These are phyloP conservation scores for Aschersonia sp. DNA, from an alignment of 2,329 filamentous ascomycete genomes.

Conservation along the genomic window DNA sequence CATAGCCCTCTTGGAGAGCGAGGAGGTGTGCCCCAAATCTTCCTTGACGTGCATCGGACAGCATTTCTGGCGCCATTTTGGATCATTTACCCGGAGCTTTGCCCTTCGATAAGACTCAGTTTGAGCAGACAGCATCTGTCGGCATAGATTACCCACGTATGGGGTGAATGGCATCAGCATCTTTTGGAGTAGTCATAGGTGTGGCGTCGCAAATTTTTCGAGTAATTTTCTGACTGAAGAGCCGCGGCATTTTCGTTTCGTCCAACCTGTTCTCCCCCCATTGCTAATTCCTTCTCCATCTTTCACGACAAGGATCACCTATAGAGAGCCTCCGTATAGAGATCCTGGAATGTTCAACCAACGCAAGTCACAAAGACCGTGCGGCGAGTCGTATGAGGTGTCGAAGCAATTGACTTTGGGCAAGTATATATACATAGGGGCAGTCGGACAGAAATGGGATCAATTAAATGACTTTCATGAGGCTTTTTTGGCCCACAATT, in stretches of 20 bases:
- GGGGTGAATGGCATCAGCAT: constrained; percentile 1
- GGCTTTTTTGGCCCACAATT: too few species aligned
- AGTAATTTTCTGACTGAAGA: too few species aligned
- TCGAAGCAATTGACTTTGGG: too few species aligned
- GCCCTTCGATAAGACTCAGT: not conserved
- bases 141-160: not conserved
- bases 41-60: not conserved
- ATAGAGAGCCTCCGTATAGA: too few species aligned
- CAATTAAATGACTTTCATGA: too few species aligned
- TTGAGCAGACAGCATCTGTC: not conserved
- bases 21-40: not conserved
- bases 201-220: not conserved
- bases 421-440: too few species aligned
- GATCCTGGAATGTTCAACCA: too few species aligned
- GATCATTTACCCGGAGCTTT: not conserved
- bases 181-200: constrained; percentile 6
- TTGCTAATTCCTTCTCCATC: too few species aligned
- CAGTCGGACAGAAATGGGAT: too few species aligned
- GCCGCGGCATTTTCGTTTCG: not conserved
- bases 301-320: too few species aligned
- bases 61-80: not conserved
- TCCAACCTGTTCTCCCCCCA: not conserved
- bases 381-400: too few species aligned
- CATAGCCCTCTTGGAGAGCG: not conserved
- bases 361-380: too few species aligned